phyloP scores from a whole-genome alignment of 257 asterid species.

The Solanum etuberosum region DNA sequence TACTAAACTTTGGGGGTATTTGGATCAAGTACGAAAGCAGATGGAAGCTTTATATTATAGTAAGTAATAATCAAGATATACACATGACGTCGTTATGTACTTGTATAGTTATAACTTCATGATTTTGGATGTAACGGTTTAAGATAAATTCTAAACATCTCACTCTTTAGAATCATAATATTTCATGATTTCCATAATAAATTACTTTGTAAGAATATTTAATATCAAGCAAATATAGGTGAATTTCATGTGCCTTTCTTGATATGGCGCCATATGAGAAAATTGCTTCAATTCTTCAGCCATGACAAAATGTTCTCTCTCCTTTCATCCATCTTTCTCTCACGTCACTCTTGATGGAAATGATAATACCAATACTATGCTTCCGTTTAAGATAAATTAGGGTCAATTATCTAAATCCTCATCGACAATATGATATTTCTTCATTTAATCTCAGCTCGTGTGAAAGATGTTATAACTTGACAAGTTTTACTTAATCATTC shows the following conservation, averaged over 20 bases:
- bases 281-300: not conserved
- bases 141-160: not conserved
- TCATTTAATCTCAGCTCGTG: not conserved
- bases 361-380: not conserved
- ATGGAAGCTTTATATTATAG: slow-evolving; percentile 7
- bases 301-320: not conserved
- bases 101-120: not conserved
- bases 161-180: not conserved
- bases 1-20: slow-evolving; percentile 5
- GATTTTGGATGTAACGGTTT: not conserved
- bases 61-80: not conserved
- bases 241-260: not conserved
- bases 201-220: not conserved
- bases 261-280: not conserved
- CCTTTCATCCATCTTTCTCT: not conserved
- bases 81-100: not conserved
- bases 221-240: too few relatives aligned
- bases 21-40: slow-evolving; percentile 15
- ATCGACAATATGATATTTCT: not conserved
- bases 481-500: not conserved
- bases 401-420: not conserved
- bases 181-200: not conserved
- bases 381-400: not conserved
- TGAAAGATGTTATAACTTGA: too few relatives aligned
- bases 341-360: not conserved